These are phyloP conservation scores for Penicillium crustosum DNA, from an alignment of 2,329 filamentous ascomycete genomes.

Conservation along the genomic window DNA sequence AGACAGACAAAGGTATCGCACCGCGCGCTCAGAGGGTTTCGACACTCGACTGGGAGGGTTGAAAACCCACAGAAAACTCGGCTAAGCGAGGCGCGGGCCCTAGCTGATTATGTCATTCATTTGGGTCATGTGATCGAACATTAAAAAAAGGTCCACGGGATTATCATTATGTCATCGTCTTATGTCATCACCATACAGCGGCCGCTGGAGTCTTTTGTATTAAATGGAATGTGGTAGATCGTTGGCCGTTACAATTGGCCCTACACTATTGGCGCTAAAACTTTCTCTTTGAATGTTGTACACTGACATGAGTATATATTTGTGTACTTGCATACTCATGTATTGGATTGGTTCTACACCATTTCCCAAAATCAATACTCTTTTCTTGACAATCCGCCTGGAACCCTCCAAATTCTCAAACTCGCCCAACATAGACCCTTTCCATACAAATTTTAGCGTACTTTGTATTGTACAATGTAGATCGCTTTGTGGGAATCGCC, in stretches of 20 bases:
- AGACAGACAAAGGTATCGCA: conserved; percentile 46
- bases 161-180: conserved; percentile 1
- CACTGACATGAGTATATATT: background rate
- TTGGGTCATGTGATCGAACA: conserved; percentile 21
- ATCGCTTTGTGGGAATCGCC: background rate
- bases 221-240: background rate
- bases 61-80: conserved; percentile 49
- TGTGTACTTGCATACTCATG: background rate
- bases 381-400: background rate
- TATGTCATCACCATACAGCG: background rate
- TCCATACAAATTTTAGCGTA: background rate
- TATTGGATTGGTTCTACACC: background rate
- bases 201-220: too few species aligned
- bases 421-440: background rate
- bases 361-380: background rate
- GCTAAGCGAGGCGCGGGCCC: conserved; percentile 46
- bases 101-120: conserved; percentile 35
- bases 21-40: conserved; percentile 42
- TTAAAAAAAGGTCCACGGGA: background rate
- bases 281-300: background rate
- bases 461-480: conserved; percentile 1
- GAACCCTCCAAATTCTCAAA: background rate
- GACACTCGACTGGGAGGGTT: conserved; percentile 37
- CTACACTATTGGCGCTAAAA: background rate
- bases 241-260: background rate